Evolutionary conservation across 164 flowering plant genomes (phyloP).

Genomic region (Stephania cephalantha): DNA sequence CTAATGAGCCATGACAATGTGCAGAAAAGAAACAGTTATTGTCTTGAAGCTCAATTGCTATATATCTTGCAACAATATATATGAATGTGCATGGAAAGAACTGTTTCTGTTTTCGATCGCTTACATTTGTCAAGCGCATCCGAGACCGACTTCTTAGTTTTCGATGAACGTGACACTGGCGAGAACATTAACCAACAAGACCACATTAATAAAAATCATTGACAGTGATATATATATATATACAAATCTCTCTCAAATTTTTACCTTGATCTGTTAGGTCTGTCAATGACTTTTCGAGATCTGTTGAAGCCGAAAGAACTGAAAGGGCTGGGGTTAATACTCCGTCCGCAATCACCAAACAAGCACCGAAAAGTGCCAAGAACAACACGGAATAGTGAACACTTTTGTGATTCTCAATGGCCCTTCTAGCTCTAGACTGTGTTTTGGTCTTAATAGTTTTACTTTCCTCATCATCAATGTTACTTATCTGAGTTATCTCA

Average conservation of each 20-base stretch:
- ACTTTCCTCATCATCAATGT: slow-evolving; percentile 20
- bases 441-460: slow-evolving; percentile 18
- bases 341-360: slow-evolving; percentile 62
- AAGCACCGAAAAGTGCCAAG: slow-evolving; percentile 54
- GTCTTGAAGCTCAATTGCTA: too few species aligned
- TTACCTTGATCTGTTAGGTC: slow-evolving; percentile 30
- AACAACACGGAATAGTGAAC: slow-evolving; percentile 51
- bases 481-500: slow-evolving; percentile 16
- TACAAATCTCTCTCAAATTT: slow-evolving; percentile 5
- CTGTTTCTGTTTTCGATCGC: slow-evolving; percentile 9
- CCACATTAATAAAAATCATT: neutral
- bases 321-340: slow-evolving; percentile 66
- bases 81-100: neutral
- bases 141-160: slow-evolving; percentile 2
- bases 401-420: slow-evolving; percentile 37
- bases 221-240: neutral
- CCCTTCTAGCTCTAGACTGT: slow-evolving; percentile 46
- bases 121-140: slow-evolving; percentile 28
- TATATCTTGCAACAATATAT: neutral
- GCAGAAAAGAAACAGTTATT: too few species aligned
- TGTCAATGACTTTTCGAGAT: slow-evolving; percentile 35
- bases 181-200: slow-evolving; percentile 3
- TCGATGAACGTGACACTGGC: slow-evolving; percentile 22
- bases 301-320: slow-evolving; percentile 55
- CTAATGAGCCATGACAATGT: too few species aligned